Evolutionary conservation across 2,329 filamentous ascomycete species (phyloP).

Genomic region (Diaporthe sp.): DNA sequence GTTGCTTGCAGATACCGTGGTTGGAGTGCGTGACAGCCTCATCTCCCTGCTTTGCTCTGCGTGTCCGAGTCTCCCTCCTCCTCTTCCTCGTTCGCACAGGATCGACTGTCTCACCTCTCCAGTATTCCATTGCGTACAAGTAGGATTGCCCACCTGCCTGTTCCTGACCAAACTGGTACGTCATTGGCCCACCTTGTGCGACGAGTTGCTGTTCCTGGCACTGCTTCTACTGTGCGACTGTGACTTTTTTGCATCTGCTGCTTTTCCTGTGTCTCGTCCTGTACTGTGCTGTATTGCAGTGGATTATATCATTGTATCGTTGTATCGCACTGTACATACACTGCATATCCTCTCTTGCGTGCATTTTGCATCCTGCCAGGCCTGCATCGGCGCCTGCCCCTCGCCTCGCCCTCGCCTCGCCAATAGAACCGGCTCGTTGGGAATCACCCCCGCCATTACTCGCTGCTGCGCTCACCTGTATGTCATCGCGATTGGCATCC

Average conservation of each 20-base stretch:
- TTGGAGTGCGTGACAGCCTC: not conserved
- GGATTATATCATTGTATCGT: not conserved
- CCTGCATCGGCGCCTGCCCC: slow-evolving; percentile 4
- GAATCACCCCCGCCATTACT: slow-evolving; percentile 35
- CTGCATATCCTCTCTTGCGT: not conserved
- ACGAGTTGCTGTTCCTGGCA: not conserved
- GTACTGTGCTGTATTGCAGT: not conserved
- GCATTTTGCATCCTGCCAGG: not conserved
- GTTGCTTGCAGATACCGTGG: too few relatives aligned
- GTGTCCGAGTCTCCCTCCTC: not conserved
- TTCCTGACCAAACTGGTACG: slow-evolving; percentile 24
- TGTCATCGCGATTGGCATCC: slow-evolving; percentile 29
- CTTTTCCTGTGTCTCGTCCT: not conserved
- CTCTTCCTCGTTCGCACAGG: not conserved
- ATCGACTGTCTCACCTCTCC: not conserved
- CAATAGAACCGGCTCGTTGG: slow-evolving; percentile 28
- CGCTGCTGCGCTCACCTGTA: slow-evolving; percentile 31
- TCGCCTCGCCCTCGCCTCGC: not conserved
- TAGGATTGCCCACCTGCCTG: not conserved
- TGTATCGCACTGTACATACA: not conserved
- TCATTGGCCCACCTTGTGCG: slow-evolving; percentile 22
- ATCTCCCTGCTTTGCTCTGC: not conserved
- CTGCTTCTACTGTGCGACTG: not conserved
- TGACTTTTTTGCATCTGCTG: not conserved
- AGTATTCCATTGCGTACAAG: not conserved